Evolutionary conservation across 371 early-diverging fungal species (phyloP).

Genomic region (Chytridiales sp.): DNA sequence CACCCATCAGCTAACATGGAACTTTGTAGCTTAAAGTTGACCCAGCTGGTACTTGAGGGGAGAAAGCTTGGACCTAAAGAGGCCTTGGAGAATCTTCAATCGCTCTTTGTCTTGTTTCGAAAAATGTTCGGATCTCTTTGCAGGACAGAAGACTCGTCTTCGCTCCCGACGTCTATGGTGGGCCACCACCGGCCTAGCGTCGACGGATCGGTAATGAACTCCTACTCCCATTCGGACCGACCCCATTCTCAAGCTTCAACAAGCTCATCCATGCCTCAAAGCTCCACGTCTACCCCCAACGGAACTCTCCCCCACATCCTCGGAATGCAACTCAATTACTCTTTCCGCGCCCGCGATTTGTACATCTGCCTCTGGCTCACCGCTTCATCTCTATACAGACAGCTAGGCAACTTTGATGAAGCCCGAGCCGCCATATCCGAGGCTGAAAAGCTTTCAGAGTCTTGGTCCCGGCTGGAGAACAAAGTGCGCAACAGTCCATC

Average conservation of each 20-base stretch:
- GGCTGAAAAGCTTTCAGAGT: conserved; percentile 41
- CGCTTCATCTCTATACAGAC: conserved; percentile 39
- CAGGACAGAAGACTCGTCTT: conserved; percentile 1
- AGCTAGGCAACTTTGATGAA: conserved; percentile 30
- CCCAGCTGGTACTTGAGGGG: conserved; percentile 34
- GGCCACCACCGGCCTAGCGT: too few relatives aligned
- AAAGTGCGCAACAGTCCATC: conserved; percentile 11
- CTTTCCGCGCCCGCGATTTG: conserved; percentile 38
- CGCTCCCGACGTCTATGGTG: neutral
- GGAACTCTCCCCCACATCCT: conserved; percentile 8
- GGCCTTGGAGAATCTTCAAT: conserved; percentile 33
- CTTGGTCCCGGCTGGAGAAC: conserved; percentile 31
- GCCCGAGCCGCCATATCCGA: conserved; percentile 37
- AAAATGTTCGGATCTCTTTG: conserved; percentile 28
- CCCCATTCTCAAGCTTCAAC: conserved; percentile 22
- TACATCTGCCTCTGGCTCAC: conserved; percentile 44
- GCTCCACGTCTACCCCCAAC: conserved; percentile 11
- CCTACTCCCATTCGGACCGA: too few relatives aligned
- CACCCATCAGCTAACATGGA: neutral
- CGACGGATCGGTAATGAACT: too few relatives aligned
- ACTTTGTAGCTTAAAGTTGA: conserved; percentile 34
- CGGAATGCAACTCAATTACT: conserved; percentile 21
- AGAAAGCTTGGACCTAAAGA: conserved; percentile 29
- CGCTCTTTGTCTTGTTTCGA: conserved; percentile 29
- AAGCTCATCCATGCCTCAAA: conserved; percentile 3